Percentiles rank a stretch among this genome's conserved stretches.
Evolutionary conservation across 2,329 filamentous ascomycete genomes (phyloP).

Genomic region (Teratosphaeria zuluensis): DNA sequence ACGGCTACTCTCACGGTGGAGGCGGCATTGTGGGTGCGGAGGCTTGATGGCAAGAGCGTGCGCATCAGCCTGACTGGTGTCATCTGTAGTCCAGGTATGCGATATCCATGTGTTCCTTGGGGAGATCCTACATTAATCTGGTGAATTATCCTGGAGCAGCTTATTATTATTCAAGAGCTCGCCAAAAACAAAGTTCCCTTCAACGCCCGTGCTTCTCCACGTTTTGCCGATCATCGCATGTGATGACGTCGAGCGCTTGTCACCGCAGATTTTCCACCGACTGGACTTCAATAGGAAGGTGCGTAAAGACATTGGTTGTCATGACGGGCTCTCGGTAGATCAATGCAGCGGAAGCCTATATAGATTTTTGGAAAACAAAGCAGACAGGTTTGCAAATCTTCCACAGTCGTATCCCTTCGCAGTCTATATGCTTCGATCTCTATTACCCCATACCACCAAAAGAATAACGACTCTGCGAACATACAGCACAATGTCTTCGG

Average conservation of each 20-base stretch:
- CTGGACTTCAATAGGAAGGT: background rate
- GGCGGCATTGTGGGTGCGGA: constrained; percentile 17
- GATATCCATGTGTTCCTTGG: background rate
- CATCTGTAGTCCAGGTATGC: constrained; percentile 14
- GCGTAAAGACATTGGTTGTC: background rate
- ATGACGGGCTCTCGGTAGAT: background rate
- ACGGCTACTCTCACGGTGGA: constrained; percentile 2
- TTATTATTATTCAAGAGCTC: background rate
- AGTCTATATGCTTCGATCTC: background rate
- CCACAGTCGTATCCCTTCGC: background rate
- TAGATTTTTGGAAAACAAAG: background rate
- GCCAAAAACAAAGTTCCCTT: background rate
- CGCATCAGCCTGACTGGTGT: constrained; percentile 36
- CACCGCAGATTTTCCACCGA: background rate
- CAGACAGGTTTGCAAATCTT: background rate
- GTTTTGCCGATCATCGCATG: background rate
- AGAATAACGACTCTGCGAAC: background rate
- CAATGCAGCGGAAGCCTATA: background rate
- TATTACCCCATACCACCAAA: background rate
- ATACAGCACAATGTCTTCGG: constrained; percentile 13
- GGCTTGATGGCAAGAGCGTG: constrained; percentile 34
- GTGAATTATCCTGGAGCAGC: background rate
- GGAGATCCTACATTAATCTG: background rate
- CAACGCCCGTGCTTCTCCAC: background rate
- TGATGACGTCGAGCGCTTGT: background rate